A percentile compares a stretch with the other conserved stretches of the same genome.
Evolutionary conservation across 2,329 filamentous ascomycete species (phyloP).

Genomic region (Tolypocladium album): DNA sequence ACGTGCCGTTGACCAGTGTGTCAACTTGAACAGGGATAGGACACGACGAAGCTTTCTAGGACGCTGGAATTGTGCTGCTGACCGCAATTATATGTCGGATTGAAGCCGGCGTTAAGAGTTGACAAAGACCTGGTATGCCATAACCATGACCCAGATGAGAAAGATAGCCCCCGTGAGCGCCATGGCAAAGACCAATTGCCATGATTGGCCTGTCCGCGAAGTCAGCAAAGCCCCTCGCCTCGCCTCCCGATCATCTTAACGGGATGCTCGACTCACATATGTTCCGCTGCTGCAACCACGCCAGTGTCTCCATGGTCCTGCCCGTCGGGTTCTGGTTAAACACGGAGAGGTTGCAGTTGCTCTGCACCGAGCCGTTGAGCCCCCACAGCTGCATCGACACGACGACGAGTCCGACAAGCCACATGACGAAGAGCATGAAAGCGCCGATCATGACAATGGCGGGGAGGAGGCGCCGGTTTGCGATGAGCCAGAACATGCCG

Average conservation of each 20-base stretch:
- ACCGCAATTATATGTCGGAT: too few species aligned
- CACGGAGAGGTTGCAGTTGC: conserved; percentile 48
- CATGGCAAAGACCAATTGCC: conserved; percentile 56
- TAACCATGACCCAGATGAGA: conserved; percentile 57
- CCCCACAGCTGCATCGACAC: conserved; percentile 54
- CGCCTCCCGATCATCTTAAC: too few species aligned
- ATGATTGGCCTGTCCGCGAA: conserved; percentile 38
- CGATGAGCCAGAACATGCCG: conserved; percentile 52
- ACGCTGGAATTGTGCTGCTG: background rate
- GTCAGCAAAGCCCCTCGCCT: conserved; percentile 6
- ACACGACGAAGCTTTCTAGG: too few species aligned
- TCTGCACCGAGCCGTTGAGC: conserved; percentile 44
- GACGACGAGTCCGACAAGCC: conserved; percentile 54
- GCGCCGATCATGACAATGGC: conserved; percentile 53
- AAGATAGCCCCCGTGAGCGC: conserved; percentile 49
- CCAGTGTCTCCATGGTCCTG: conserved; percentile 42
- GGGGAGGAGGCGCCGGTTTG: conserved; percentile 47
- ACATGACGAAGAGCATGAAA: conserved; percentile 57
- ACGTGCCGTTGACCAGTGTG: background rate
- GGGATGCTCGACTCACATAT: conserved; percentile 41
- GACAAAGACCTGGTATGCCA: conserved; percentile 54
- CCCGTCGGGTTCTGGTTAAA: conserved; percentile 39
- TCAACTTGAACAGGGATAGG: background rate
- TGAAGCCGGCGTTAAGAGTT: conserved; percentile 16
- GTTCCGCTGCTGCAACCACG: conserved; percentile 51